Evolutionary conservation across 1,284 basidiomycete genomes (phyloP), one percentile per base, ranked within the genome.

Genomic region (Tetrapyrgos nigripes): DNA sequence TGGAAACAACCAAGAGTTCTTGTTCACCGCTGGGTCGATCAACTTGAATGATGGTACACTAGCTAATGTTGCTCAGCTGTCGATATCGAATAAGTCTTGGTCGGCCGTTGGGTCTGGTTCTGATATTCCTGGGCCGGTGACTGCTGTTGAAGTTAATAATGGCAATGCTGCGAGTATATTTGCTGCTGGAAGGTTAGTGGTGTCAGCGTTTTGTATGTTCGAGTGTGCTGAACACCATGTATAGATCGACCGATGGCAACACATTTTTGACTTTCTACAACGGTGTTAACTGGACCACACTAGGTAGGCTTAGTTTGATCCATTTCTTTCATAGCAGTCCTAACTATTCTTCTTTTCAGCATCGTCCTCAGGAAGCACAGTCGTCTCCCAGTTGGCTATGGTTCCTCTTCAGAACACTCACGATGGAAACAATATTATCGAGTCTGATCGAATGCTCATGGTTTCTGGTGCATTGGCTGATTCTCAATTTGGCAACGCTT

Each of bases 391-490:
- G 72, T 79, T 98, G 52, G 82, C 88, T 1, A 94, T 98, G 84
- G 94, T 98, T 23, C 97, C 97, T 14, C 78, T 98, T 35, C 86
- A 89, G 66, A 82, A 87, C 62, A 84, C 84, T 17, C 93, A 97
- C 70, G 64, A 77, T 9, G 80, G 81, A 40, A 96, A 89, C 64
- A 78, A 78, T 58, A 77, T 94, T 27, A 86, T 98, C 60, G 86
- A 97, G 72, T 75, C 85, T 21, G 92, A 99, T 75, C 88, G 97
- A 44, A 89, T 97, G 84, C 80, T 99, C 40, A 86, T 98, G 80
- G 86, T 97, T 31, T 94, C 95, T 29, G 97, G 97, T 1, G 77
- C 85, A 26, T 73, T 98, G 37, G 81, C 84, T 21, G 88, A 93
- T 64, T 76, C 84, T 1, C 80, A 83, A 1, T 89, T 88, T 59